phyloP scores from a whole-genome alignment of 495 filamentous ascomycete species.

The Astrocystis sublimbata region DNA sequence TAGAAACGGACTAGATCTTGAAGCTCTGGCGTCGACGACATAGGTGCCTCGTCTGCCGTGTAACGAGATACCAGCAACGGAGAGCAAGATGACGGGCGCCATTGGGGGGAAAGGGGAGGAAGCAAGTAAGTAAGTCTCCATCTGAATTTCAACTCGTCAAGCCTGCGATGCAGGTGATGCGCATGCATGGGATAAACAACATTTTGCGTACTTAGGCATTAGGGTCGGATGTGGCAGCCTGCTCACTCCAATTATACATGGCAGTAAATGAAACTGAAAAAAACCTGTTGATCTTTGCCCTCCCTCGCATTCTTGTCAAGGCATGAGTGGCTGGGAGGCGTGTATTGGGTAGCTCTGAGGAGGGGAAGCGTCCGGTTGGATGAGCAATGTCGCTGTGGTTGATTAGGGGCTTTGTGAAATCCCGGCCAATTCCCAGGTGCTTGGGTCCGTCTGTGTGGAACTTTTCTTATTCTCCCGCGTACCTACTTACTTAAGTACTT shows the following conservation, averaged over 20 bases:
- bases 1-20: constrained; percentile 15
- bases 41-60: constrained; percentile 11
- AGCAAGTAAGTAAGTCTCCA: no score
- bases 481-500: not conserved
- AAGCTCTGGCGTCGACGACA: constrained; percentile 1
- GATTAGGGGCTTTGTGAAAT: constrained; percentile 1
- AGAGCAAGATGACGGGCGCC: constrained; percentile 1
- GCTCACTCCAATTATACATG: constrained; percentile 5
- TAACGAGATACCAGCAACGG: constrained; percentile 2
- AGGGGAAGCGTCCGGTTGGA: constrained; percentile 18
- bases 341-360: not conserved
- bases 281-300: not conserved
- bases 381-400: constrained; percentile 1
- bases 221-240: constrained; percentile 8
- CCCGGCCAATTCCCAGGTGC: constrained; percentile 4
- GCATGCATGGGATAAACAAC: not conserved
- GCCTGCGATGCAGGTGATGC: no score
- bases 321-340: not conserved
- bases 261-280: constrained; percentile 16
- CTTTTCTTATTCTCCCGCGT: not conserved
- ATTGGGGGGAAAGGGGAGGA: constrained; percentile 3
- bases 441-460: constrained; percentile 10
- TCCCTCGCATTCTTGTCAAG: constrained; percentile 3
- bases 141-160: no score
- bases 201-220: not conserved